These are phyloP conservation scores for Platanthera guangdongensis DNA, from an alignment of 106 monocot genomes.

Conservation along the genomic window DNA sequence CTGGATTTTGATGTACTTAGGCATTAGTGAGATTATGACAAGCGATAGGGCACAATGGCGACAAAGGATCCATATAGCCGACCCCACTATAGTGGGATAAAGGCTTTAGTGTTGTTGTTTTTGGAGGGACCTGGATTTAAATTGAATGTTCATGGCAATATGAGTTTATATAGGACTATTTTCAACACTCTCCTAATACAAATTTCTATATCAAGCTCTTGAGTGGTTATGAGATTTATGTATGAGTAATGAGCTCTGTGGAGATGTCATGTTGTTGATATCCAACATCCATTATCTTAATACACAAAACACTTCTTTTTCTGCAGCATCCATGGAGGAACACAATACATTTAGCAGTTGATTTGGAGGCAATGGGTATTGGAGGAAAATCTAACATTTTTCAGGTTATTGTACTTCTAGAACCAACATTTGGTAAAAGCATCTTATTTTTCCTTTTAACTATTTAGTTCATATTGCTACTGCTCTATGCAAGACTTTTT, in stretches of 20 bases:
- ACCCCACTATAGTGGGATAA: too few relatives aligned
- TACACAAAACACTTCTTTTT: not conserved
- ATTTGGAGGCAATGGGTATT: slow-evolving; percentile 74
- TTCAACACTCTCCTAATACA: not conserved
- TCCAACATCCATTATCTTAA: not conserved
- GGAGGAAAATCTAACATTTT: slow-evolving; percentile 65
- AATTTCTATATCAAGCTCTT: not conserved
- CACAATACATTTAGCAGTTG: slow-evolving; percentile 44
- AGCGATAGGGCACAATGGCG: too few relatives aligned
- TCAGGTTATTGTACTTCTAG: slow-evolving; percentile 28
- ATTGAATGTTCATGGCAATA: too few relatives aligned
- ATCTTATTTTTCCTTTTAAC: not conserved
- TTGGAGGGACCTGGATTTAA: too few relatives aligned
- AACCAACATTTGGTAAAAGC: not conserved
- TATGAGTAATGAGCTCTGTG: not conserved
- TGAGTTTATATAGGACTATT: too few relatives aligned
- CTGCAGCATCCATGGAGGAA: slow-evolving; percentile 71
- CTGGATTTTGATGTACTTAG: too few relatives aligned
- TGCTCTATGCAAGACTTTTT: not conserved
- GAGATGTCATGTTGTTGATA: not conserved
- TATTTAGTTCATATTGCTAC: not conserved
- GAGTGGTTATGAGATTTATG: not conserved
- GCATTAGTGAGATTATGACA: too few relatives aligned
- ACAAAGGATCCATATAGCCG: too few relatives aligned
- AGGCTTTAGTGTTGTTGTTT: too few relatives aligned